These are phyloP conservation scores for Colletotrichum melonis DNA, from an alignment of 2,329 filamentous ascomycete species.

Conservation along the genomic window DNA sequence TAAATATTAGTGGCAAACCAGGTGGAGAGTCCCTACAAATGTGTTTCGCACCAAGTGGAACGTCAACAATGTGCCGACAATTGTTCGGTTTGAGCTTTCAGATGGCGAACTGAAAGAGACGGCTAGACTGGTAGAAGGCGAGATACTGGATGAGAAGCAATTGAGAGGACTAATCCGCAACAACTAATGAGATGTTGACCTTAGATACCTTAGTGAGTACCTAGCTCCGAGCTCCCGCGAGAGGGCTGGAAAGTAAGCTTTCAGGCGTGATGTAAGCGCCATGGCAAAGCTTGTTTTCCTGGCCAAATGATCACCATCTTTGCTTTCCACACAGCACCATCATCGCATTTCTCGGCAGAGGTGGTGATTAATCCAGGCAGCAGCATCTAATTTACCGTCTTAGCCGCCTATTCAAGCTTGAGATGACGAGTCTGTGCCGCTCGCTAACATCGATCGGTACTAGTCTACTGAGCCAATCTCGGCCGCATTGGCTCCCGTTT, in stretches of 20 bases:
- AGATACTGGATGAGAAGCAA: constrained; percentile 43
- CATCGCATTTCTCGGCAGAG: too few species aligned
- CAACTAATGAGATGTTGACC: not conserved
- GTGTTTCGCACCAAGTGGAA: constrained; percentile 48
- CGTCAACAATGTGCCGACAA: constrained; percentile 46
- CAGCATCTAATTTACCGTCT: not conserved
- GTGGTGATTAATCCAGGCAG: not conserved
- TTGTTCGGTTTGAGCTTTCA: constrained; percentile 47
- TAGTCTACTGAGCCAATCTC: not conserved
- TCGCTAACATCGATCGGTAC: not conserved
- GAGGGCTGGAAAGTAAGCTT: not conserved
- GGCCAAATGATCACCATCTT: too few species aligned
- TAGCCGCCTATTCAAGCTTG: not conserved
- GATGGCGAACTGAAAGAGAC: constrained; percentile 44
- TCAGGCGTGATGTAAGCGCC: not conserved
- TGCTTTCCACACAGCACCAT: too few species aligned
- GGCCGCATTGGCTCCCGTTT: not conserved
- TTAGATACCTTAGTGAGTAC: too few species aligned
- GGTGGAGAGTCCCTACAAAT: constrained; percentile 49
- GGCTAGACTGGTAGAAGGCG: constrained; percentile 37
- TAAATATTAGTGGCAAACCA: constrained; percentile 29
- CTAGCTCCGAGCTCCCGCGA: too few species aligned
- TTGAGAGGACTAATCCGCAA: constrained; percentile 39
- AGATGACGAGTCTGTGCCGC: not conserved
- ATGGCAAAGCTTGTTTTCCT: not conserved